Evolutionary conservation across 1,139 yeast species (phyloP).

Genomic region (Pichia sp.): DNA sequence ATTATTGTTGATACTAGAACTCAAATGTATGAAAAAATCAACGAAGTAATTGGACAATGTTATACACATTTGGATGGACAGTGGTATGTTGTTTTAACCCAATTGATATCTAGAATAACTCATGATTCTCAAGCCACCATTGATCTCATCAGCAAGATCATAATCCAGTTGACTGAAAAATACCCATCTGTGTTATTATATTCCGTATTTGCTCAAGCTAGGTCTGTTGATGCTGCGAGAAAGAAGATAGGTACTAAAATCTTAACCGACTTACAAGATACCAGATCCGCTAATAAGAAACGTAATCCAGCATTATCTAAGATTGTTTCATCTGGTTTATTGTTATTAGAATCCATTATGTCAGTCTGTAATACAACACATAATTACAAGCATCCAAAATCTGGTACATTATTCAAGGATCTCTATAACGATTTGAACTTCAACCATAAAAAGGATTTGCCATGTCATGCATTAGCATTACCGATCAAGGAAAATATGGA

Average conservation of each 20-base stretch:
- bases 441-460: constrained; percentile 41
- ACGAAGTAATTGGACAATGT: constrained; percentile 18
- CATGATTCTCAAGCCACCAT: constrained; percentile 62
- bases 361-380: constrained; percentile 25
- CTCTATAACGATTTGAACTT: constrained; percentile 47
- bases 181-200: constrained; percentile 87
- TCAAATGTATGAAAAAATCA: constrained; percentile 13
- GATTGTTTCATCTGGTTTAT: constrained; percentile 19
- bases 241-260: constrained; percentile 51
- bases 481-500: constrained; percentile 80
- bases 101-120: constrained; percentile 74
- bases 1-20: constrained; percentile 12
- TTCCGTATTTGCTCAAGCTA: constrained; percentile 74
- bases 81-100: constrained; percentile 88
- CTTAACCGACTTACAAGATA: constrained; percentile 32
- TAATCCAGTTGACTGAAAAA: constrained; percentile 53
- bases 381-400: constrained; percentile 13
- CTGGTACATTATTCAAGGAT: constrained; percentile 14
- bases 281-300: constrained; percentile 8
- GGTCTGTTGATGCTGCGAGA: constrained; percentile 63
- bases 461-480: constrained; percentile 66
- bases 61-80: constrained; percentile 56
- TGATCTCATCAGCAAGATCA: constrained; percentile 52
- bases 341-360: constrained; percentile 30
- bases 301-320: constrained; percentile 4